phyloP scores from a whole-genome alignment of 139 green algal species.

The Volvox africanus region DNA sequence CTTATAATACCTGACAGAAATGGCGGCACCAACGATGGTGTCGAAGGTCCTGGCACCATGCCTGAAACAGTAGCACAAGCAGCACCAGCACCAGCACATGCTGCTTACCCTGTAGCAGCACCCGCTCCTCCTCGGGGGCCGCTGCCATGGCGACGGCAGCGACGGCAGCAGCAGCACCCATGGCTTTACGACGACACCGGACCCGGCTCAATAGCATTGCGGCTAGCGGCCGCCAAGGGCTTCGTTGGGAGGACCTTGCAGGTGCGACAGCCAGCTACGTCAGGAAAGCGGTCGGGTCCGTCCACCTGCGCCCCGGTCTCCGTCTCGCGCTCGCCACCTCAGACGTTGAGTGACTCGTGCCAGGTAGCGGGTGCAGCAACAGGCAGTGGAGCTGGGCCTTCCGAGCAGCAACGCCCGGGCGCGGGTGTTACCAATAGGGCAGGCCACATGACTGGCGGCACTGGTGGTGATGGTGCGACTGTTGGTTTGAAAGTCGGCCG shows the following conservation, averaged over 20 bases:
- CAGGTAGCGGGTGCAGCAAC: too few species aligned
- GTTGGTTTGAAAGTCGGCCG: too few species aligned
- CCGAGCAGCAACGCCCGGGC: too few species aligned
- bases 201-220: background rate
- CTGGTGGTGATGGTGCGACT: background rate
- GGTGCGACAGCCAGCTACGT: background rate
- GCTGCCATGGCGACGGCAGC: background rate
- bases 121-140: background rate
- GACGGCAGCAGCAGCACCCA: background rate
- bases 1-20: background rate
- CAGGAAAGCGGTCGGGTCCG: background rate
- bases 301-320: background rate
- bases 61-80: background rate
- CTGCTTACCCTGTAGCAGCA: background rate
- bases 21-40: background rate
- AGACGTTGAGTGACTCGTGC: background rate
- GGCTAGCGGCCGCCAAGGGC: background rate
- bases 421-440: too few species aligned
- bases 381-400: background rate
- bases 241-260: background rate
- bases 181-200: background rate
- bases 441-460: too few species aligned
- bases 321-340: background rate
- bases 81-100: background rate
- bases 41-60: background rate